Evolutionary conservation across 345 rosid species (phyloP).

Genomic region (Linum usitatissimum): DNA sequence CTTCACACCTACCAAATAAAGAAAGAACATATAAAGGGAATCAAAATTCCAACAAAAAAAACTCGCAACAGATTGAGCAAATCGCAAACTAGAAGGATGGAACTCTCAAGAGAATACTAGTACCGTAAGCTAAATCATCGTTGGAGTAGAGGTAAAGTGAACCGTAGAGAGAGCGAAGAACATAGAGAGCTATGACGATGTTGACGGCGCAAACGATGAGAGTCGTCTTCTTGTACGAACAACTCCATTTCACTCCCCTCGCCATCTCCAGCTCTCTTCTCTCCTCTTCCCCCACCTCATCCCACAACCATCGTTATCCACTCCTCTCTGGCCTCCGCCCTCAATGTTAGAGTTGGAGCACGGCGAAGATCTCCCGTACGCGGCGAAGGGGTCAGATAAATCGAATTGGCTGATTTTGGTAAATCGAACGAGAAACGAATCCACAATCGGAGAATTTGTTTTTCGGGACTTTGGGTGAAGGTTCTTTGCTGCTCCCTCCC

Average conservation of each 20-base stretch:
- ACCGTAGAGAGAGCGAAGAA: constrained; percentile 70
- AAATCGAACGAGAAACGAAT: not conserved
- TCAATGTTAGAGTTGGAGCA: not conserved
- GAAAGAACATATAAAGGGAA: not conserved
- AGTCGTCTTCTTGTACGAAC: constrained; percentile 66
- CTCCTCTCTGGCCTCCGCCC: not conserved
- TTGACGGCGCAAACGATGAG: constrained; percentile 73
- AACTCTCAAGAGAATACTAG: not conserved
- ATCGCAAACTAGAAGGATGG: not conserved
- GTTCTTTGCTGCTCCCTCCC: not conserved
- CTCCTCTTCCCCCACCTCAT: constrained; percentile 15
- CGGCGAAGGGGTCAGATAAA: not conserved
- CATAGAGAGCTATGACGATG: constrained; percentile 84
- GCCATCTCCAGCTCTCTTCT: constrained; percentile 15
- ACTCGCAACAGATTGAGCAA: not conserved
- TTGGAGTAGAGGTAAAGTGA: constrained; percentile 63
- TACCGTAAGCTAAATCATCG: constrained; percentile 21
- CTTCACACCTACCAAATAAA: constrained; percentile 35
- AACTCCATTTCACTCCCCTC: constrained; percentile 34
- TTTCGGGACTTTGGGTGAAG: not conserved
- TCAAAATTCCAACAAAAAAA: not conserved
- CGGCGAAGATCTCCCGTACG: not conserved
- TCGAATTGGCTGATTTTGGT: not conserved
- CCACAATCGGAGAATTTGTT: not conserved
- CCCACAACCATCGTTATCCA: constrained; percentile 11